Evolutionary conservation across 176 grass and related monocot genomes (phyloP).

Genomic region (Alopecurus myosuroides): DNA sequence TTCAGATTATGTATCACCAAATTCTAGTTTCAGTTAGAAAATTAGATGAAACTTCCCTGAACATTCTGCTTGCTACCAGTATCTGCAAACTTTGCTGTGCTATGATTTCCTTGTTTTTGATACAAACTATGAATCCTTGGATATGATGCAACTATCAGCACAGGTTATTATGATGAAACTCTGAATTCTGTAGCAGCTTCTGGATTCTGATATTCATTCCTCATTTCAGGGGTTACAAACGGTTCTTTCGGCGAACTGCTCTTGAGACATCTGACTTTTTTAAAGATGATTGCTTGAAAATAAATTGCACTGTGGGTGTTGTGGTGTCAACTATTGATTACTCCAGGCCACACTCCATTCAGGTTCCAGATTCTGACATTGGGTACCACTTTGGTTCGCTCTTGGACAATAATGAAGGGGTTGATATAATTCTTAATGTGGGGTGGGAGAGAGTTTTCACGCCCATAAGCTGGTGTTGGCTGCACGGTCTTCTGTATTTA

Average conservation of each 20-base stretch:
- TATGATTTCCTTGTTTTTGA: neutral
- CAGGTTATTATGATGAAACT: no score
- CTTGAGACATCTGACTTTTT: slow-evolving; percentile 89
- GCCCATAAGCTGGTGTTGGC: slow-evolving; percentile 84
- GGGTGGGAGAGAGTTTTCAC: slow-evolving; percentile 78
- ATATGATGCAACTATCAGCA: neutral
- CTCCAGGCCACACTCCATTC: slow-evolving; percentile 60
- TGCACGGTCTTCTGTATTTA: slow-evolving; percentile 72
- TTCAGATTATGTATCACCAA: neutral
- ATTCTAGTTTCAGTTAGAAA: neutral
- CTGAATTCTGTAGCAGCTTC: neutral
- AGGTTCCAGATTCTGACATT: slow-evolving; percentile 82
- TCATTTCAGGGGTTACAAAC: slow-evolving; percentile 81
- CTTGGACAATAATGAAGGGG: slow-evolving; percentile 74
- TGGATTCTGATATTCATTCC: slow-evolving; percentile 11
- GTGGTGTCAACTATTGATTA: slow-evolving; percentile 76
- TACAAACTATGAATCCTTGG: neutral
- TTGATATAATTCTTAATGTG: slow-evolving; percentile 84
- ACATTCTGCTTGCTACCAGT: neutral
- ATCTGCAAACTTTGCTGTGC: neutral
- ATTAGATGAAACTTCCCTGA: neutral
- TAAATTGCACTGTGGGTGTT: slow-evolving; percentile 95
- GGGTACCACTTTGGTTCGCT: slow-evolving; percentile 75
- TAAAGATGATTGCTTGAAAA: slow-evolving; percentile 93
- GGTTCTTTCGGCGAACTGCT: slow-evolving; percentile 72